A percentile compares a stretch with the other conserved stretches of the same genome.
Conservation (phyloP, 1,284 basidiomycete genomes). For the Irpex rosettiformis region DNA sequence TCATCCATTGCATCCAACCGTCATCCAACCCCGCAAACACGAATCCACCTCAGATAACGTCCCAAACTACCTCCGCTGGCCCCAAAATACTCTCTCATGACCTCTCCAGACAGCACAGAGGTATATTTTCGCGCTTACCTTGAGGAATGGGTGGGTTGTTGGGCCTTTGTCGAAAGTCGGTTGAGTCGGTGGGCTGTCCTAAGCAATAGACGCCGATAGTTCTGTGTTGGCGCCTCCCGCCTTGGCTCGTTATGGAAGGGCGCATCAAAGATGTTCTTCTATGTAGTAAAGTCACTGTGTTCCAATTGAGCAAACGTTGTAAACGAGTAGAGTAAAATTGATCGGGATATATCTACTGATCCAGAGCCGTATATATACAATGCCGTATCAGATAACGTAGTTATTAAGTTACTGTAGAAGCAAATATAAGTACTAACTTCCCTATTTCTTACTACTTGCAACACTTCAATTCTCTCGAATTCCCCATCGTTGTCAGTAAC, state of each 20-base stretch:
- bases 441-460: too few species aligned
- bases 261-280: not conserved
- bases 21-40: slow-evolving; percentile 41
- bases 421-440: too few species aligned
- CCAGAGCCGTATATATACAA: too few species aligned
- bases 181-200: not conserved
- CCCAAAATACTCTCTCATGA: slow-evolving; percentile 2
- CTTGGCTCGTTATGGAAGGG: not conserved
- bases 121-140: slow-evolving; percentile 48
- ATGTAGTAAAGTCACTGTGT: not conserved
- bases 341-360: too few species aligned
- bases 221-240: not conserved
- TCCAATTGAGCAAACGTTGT: not conserved
- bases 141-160: slow-evolving; percentile 39
- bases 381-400: too few species aligned
- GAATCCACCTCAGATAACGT: slow-evolving; percentile 20
- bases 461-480: too few species aligned
- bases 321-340: too few species aligned
- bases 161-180: slow-evolving; percentile 14
- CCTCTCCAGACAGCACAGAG: slow-evolving; percentile 13
- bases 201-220: not conserved
- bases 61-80: slow-evolving; percentile 5
- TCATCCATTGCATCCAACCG: slow-evolving; percentile 38
- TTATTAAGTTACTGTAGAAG: too few species aligned
- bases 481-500: too few species aligned